A percentile compares a stretch with the other conserved stretches of the same genome.
phyloP scores from a whole-genome alignment of 1,284 basidiomycete genomes.

The Heimioporus retisporus region DNA sequence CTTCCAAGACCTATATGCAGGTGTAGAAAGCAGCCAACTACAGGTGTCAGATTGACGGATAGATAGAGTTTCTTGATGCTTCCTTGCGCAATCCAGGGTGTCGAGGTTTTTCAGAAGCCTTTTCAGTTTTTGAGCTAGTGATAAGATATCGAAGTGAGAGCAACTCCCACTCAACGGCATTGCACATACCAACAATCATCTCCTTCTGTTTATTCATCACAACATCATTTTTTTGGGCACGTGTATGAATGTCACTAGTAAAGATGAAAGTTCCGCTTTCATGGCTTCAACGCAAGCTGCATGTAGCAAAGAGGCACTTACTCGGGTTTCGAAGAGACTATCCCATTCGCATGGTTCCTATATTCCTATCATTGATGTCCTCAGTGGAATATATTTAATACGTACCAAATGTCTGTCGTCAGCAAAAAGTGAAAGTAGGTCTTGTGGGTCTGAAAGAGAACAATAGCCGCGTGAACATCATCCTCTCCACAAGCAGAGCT shows the following conservation, averaged over 20 bases:
- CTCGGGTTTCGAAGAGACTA: too few relatives aligned
- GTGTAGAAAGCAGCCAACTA: conserved; percentile 13
- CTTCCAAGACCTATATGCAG: conserved; percentile 23
- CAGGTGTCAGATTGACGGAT: conserved; percentile 22
- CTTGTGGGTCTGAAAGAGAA: conserved; percentile 7
- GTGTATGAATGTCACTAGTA: too few relatives aligned
- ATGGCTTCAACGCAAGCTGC: too few relatives aligned
- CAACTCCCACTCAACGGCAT: background rate
- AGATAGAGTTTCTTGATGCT: conserved; percentile 3
- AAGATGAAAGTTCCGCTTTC: too few relatives aligned
- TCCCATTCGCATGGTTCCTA: too few relatives aligned
- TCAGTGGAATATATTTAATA: background rate
- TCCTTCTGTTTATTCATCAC: background rate
- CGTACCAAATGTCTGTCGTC: conserved; percentile 20
- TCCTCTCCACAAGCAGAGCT: conserved; percentile 1
- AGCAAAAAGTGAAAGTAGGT: conserved; percentile 18
- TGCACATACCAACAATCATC: conserved; percentile 14
- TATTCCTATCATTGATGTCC: too few relatives aligned
- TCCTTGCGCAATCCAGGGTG: conserved; percentile 14
- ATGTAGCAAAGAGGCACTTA: too few relatives aligned
- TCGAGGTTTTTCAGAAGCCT: conserved; percentile 9
- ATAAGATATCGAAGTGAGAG: background rate
- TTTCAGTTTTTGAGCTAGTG: conserved; percentile 13
- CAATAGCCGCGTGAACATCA: conserved; percentile 1
- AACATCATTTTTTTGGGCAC: too few relatives aligned